A percentile compares a stretch with the other conserved stretches of the same genome.
Evolutionary conservation across 2,329 filamentous ascomycete genomes (phyloP).

Genomic region (Arthrobotrys sinensis): DNA sequence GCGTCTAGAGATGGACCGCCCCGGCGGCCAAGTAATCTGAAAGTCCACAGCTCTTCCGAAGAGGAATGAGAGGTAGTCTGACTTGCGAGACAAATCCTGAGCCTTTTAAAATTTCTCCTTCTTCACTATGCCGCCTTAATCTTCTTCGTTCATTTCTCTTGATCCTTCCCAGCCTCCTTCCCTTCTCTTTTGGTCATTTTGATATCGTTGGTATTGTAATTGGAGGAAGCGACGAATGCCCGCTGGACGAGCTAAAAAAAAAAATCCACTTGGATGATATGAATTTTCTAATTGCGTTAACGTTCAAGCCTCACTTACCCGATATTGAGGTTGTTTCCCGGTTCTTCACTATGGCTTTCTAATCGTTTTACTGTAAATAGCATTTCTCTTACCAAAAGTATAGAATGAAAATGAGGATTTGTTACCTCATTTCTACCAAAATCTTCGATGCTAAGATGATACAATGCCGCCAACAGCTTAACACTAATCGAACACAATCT

Average conservation of each 20-base stretch:
- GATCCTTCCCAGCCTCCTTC: conserved; percentile 11
- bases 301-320: conserved; percentile 1
- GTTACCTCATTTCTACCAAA: not conserved
- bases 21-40: not conserved
- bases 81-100: not conserved
- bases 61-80: conserved; percentile 6
- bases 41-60: not conserved
- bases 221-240: conserved; percentile 9
- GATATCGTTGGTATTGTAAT: conserved; percentile 11
- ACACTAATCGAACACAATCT: conserved; percentile 63
- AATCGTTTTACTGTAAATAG: conserved; percentile 18
- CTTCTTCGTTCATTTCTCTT: not conserved
- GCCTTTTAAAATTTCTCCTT: not conserved
- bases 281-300: conserved; percentile 15
- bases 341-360: conserved; percentile 14
- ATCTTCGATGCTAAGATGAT: not conserved
- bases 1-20: conserved; percentile 2
- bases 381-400: not conserved
- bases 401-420: not conserved
- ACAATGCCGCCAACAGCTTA: not conserved
- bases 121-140: not conserved
- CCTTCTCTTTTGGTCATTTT: not conserved
- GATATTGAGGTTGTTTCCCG: not conserved
- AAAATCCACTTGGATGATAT: conserved; percentile 22
- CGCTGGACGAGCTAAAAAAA: not conserved